Percentiles rank a stretch among this genome's conserved stretches.
Conservation (phyloP, 768 basidiomycete genomes). For the Lentinula guzmanii region DNA sequence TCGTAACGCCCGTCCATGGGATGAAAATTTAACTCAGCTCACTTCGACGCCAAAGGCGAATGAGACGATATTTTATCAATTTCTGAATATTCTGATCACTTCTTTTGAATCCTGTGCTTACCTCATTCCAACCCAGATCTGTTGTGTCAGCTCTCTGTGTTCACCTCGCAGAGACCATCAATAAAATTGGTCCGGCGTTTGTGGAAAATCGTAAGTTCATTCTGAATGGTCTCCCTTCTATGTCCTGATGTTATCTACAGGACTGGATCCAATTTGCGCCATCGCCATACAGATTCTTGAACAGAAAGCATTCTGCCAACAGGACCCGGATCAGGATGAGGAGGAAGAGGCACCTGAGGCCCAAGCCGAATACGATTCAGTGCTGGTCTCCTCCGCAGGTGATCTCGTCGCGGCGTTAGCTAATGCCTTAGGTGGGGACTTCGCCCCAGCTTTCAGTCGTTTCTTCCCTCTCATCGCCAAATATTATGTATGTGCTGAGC, state of each 20-base stretch:
- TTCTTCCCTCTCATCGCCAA: constrained; percentile 89
- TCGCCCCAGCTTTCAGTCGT: constrained; percentile 71
- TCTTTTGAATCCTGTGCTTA: constrained; percentile 13
- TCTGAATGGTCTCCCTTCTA: not conserved
- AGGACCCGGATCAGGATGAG: constrained; percentile 91
- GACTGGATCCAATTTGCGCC: constrained; percentile 70
- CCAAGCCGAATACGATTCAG: constrained; percentile 94
- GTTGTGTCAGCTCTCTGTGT: constrained; percentile 87
- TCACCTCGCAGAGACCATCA: constrained; percentile 87
- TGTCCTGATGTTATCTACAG: constrained; percentile 26
- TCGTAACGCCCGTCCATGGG: constrained; percentile 17
- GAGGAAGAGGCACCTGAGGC: constrained; percentile 81
- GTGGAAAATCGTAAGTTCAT: constrained; percentile 63
- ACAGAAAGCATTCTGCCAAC: constrained; percentile 94
- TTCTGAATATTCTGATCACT: constrained; percentile 3
- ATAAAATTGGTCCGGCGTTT: constrained; percentile 85
- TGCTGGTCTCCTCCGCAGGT: constrained; percentile 88
- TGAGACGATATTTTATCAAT: constrained; percentile 42
- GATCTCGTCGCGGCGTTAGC: constrained; percentile 92
- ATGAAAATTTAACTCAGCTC: constrained; percentile 72
- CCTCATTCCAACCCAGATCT: constrained; percentile 41
- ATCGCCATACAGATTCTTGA: constrained; percentile 85
- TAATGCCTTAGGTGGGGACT: constrained; percentile 78
- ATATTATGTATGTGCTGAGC: constrained; percentile 68
- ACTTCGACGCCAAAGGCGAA: constrained; percentile 61